Conservation (phyloP, 495 filamentous ascomycete species). For the Rostrohypoxylon terebratum region DNA sequence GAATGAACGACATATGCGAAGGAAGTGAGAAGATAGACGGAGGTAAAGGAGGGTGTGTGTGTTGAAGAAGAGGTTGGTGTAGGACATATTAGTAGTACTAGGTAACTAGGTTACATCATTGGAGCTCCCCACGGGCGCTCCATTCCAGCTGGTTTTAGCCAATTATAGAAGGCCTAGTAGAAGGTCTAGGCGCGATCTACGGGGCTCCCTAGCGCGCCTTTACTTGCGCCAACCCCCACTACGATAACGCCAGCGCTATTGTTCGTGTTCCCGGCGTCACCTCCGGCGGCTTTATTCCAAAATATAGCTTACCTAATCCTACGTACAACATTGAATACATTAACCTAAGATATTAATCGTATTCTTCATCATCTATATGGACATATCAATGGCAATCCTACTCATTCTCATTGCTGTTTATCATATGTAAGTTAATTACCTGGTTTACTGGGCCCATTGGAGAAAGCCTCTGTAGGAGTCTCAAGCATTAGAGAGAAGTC, state of each 20-base stretch:
- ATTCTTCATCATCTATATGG: too few species aligned
- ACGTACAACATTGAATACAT: too few species aligned
- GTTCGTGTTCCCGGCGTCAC: neutral
- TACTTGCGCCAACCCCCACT: conserved; percentile 32
- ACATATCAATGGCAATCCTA: too few species aligned
- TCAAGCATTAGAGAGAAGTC: too few species aligned
- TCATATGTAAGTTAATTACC: too few species aligned
- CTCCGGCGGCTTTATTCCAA: neutral
- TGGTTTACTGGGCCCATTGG: too few species aligned
- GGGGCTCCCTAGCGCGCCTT: neutral
- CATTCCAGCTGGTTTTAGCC: conserved; percentile 1
- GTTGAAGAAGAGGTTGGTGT: conserved; percentile 33
- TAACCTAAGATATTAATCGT: too few species aligned
- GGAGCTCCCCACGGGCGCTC: conserved; percentile 18
- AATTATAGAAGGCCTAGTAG: conserved; percentile 33
- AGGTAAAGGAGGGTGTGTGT: neutral
- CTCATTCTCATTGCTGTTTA: too few species aligned
- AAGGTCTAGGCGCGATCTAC: conserved; percentile 18
- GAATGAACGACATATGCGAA: neutral
- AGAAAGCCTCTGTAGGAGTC: too few species aligned
- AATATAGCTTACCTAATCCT: neutral
- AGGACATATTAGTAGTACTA: too few species aligned
- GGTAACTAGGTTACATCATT: conserved; percentile 22
- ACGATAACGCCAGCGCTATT: conserved; percentile 38
- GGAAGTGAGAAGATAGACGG: neutral